Percentiles rank a stretch among this genome's conserved stretches.
Evolutionary conservation across 495 filamentous ascomycete species (phyloP).

Genomic region (Aspergillus biplanus): DNA sequence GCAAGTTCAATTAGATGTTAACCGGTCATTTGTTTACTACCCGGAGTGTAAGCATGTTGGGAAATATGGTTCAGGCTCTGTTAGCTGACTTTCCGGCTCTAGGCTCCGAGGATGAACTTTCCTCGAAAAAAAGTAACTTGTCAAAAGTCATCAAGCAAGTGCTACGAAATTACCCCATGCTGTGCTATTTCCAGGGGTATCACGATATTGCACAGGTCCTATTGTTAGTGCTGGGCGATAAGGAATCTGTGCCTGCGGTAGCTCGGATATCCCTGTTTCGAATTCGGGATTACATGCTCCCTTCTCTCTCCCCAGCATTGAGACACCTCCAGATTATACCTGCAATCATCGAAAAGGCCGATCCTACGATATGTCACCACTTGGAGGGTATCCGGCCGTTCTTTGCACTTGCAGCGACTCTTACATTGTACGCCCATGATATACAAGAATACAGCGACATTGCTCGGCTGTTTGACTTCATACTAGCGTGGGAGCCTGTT

Average conservation of each 20-base stretch:
- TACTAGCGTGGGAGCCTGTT: conserved; percentile 81
- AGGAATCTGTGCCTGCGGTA: conserved; percentile 59
- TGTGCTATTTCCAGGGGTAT: conserved; percentile 97
- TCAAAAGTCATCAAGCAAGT: conserved; percentile 75
- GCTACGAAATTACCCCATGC: conserved; percentile 78
- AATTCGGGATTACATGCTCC: conserved; percentile 97
- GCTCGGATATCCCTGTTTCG: conserved; percentile 81
- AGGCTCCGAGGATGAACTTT: conserved; percentile 60
- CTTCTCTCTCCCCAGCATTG: conserved; percentile 78
- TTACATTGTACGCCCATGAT: conserved; percentile 96
- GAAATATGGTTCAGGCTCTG: background rate
- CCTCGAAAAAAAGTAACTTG: conserved; percentile 68
- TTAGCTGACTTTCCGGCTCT: conserved; percentile 14
- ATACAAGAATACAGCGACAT: conserved; percentile 88
- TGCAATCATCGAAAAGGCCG: conserved; percentile 70
- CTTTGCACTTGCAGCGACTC: conserved; percentile 86
- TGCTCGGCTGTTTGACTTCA: conserved; percentile 85
- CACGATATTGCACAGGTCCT: conserved; percentile 99
- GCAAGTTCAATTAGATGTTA: conserved; percentile 88
- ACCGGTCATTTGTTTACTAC: conserved; percentile 97
- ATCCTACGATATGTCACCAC: conserved; percentile 70
- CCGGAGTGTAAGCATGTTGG: conserved; percentile 64
- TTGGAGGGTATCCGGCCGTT: conserved; percentile 80
- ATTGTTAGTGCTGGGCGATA: conserved; percentile 74
- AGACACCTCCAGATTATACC: conserved; percentile 84